Evolutionary conservation across 306 rosid species (phyloP).

Genomic region (Styphnolobium japonicum): DNA sequence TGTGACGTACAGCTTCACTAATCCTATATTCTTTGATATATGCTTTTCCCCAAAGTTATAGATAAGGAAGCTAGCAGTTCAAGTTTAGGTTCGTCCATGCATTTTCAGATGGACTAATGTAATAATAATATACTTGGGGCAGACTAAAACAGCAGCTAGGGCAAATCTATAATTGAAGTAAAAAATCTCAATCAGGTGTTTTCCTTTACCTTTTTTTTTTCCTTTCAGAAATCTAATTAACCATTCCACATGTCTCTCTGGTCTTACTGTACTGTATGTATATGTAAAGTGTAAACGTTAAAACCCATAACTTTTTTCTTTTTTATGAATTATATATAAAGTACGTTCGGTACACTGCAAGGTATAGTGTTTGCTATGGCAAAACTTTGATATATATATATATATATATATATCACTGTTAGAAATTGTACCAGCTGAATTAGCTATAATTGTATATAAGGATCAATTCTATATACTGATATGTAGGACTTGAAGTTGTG

Average conservation of each 20-base stretch:
- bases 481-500: too few species aligned
- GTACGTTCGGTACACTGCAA: too few species aligned
- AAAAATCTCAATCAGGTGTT: not conserved
- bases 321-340: too few species aligned
- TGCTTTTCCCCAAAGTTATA: not conserved
- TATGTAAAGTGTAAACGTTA: too few species aligned
- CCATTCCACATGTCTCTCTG: not conserved
- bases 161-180: not conserved
- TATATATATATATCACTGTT: too few species aligned
- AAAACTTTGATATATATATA: too few species aligned
- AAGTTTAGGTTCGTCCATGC: conserved; percentile 3
- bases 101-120: not conserved
- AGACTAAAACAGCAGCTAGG: not conserved
- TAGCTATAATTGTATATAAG: not conserved
- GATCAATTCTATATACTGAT: not conserved
- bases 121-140: not conserved
- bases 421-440: not conserved
- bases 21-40: not conserved
- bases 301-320: too few species aligned
- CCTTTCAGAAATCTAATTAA: not conserved
- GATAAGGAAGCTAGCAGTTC: conserved; percentile 26
- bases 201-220: not conserved
- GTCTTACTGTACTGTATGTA: not conserved
- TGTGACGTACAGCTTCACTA: conserved; percentile 32
- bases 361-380: too few species aligned